Evolutionary conservation across 208 protist genomes (phyloP).

Genomic region (Leishmania mexicana): DNA sequence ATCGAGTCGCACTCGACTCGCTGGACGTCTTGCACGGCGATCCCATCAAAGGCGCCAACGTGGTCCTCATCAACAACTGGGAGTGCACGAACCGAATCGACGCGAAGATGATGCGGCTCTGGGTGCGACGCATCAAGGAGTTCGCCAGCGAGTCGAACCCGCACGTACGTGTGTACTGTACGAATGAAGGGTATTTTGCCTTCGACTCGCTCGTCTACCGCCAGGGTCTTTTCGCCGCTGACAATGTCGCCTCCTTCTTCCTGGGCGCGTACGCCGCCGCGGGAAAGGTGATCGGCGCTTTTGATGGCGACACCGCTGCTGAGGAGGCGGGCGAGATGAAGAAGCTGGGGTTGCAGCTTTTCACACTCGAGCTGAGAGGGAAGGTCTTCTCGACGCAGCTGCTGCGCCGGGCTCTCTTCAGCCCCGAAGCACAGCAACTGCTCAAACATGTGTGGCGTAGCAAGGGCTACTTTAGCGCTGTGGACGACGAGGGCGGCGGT

Average conservation of each 20-base stretch:
- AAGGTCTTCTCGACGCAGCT: conserved; percentile 1
- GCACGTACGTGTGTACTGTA: conserved; percentile 34
- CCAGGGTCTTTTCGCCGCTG: conserved; percentile 26
- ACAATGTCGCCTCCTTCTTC: conserved; percentile 33
- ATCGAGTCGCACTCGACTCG: conserved; percentile 8
- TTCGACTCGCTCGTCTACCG: conserved; percentile 28
- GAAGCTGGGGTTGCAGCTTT: conserved; percentile 28
- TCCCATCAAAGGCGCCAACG: conserved; percentile 35
- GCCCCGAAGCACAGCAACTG: conserved; percentile 17
- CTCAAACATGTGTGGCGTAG: conserved; percentile 52
- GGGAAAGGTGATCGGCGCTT: conserved; percentile 20
- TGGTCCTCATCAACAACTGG: conserved; percentile 52
- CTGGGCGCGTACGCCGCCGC: conserved; percentile 27
- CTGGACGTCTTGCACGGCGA: conserved; percentile 10
- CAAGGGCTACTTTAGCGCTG: conserved; percentile 53
- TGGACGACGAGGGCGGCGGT: conserved; percentile 33
- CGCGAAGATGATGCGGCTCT: conserved; percentile 8
- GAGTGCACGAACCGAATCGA: conserved; percentile 19
- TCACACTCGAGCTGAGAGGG: conserved; percentile 23
- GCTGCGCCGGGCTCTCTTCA: conserved; percentile 16
- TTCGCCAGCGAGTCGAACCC: conserved; percentile 31
- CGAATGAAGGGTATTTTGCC: conserved; percentile 26
- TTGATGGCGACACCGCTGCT: neutral
- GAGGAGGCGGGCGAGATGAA: conserved; percentile 41
- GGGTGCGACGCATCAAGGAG: conserved; percentile 15